Conservation (phyloP, 2,329 filamentous ascomycete genomes). For the Aplosporella prunicola region DNA sequence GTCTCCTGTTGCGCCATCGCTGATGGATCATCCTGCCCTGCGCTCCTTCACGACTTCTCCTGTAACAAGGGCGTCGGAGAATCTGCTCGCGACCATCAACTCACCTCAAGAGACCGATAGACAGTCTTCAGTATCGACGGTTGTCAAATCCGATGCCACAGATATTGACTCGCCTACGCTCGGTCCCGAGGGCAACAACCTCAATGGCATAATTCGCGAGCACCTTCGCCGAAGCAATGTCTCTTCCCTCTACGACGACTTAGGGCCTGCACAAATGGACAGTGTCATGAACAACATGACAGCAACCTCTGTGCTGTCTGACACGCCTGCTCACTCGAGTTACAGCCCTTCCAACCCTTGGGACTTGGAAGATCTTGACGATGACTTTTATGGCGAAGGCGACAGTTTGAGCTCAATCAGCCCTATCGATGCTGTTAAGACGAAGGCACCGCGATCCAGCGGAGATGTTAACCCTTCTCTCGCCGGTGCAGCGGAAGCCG, state of each 20-base stretch:
- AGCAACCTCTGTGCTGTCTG: slow-evolving; percentile 15
- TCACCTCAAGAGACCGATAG: slow-evolving; percentile 5
- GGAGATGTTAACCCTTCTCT: not conserved
- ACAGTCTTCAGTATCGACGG: slow-evolving; percentile 5
- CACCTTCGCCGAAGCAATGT: slow-evolving; percentile 71
- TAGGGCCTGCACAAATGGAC: not conserved
- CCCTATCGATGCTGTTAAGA: slow-evolving; percentile 22
- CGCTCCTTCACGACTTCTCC: slow-evolving; percentile 1
- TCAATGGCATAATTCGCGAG: slow-evolving; percentile 74
- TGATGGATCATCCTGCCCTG: slow-evolving; percentile 4
- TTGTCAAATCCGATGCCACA: slow-evolving; percentile 14
- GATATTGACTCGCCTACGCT: slow-evolving; percentile 70
- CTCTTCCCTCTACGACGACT: slow-evolving; percentile 59
- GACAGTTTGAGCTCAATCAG: slow-evolving; percentile 28
- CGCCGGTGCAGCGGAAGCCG: not conserved
- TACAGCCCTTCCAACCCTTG: slow-evolving; percentile 46
- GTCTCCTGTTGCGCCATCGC: too few species aligned
- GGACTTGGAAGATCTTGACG: slow-evolving; percentile 44
- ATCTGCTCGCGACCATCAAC: slow-evolving; percentile 8
- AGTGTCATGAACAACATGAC: not conserved
- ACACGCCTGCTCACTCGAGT: slow-evolving; percentile 37
- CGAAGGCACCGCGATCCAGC: slow-evolving; percentile 11
- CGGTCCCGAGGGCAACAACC: slow-evolving; percentile 52
- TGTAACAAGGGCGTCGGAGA: not conserved
- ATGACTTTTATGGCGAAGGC: slow-evolving; percentile 26